These are phyloP conservation scores for Auricularia sp. DNA, from an alignment of 768 basidiomycete genomes.

Conservation along the genomic window DNA sequence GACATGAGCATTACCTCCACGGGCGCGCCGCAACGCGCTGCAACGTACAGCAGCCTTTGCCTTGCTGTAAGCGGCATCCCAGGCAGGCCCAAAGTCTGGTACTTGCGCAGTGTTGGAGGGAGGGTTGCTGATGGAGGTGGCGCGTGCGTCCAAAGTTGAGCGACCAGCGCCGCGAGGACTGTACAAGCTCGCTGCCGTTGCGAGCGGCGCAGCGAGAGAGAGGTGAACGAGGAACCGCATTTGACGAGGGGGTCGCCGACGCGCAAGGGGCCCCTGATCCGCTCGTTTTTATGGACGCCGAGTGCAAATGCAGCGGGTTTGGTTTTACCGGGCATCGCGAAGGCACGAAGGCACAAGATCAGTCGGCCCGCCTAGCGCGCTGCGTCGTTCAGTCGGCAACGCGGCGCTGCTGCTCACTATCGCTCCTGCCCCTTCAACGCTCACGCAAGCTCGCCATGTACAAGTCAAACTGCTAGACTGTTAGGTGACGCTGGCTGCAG, in stretches of 20 bases:
- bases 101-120: neutral
- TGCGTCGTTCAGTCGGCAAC: neutral
- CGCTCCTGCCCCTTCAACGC: neutral
- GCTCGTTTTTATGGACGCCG: neutral
- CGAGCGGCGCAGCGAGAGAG: neutral
- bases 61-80: conserved; percentile 49
- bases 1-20: neutral
- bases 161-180: conserved; percentile 1
- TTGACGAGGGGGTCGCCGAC: neutral
- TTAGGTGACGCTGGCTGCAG: no score
- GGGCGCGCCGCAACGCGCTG: no score
- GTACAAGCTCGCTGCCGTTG: neutral
- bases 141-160: neutral
- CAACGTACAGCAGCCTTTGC: conserved; percentile 43
- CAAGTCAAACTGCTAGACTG: no score
- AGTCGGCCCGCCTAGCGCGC: neutral
- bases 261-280: neutral
- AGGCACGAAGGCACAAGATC: neutral
- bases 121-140: neutral
- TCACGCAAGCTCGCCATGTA: neutral
- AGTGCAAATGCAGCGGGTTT: neutral
- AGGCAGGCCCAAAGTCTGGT: conserved; percentile 27
- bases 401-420: neutral
- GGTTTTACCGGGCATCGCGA: neutral
- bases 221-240: neutral